A percentile compares a stretch with the other conserved stretches of the same genome.
Evolutionary conservation across 2,329 filamentous ascomycete species (phyloP).

Genomic region (Talaromyces sp.): DNA sequence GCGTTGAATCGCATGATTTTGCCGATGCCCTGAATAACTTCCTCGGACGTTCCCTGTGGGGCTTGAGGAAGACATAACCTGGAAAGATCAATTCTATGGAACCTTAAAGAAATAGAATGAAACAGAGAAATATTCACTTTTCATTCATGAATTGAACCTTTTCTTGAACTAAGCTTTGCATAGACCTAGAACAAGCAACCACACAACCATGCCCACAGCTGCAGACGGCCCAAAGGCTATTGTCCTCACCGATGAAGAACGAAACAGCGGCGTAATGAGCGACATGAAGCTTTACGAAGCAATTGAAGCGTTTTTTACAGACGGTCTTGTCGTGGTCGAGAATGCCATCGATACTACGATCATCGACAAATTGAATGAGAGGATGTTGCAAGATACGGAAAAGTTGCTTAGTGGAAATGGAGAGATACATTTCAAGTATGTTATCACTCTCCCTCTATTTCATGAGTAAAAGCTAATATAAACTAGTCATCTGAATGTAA

Average conservation of each 20-base stretch:
- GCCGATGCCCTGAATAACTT: neutral
- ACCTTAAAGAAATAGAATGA: too few relatives aligned
- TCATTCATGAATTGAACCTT: neutral
- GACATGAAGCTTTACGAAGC: slow-evolving; percentile 9
- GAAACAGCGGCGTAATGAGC: slow-evolving; percentile 9
- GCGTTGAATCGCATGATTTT: neutral
- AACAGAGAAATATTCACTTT: neutral
- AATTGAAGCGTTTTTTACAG: slow-evolving; percentile 11
- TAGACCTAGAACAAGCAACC: neutral
- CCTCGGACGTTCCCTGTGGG: neutral
- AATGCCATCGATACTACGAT: slow-evolving; percentile 6
- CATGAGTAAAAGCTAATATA: neutral
- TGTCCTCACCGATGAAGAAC: slow-evolving; percentile 4
- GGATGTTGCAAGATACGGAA: slow-evolving; percentile 12
- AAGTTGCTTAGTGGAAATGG: slow-evolving; percentile 4
- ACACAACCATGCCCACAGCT: neutral
- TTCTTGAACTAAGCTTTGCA: neutral
- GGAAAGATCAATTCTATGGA: too few relatives aligned
- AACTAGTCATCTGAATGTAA: neutral
- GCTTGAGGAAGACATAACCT: too few relatives aligned
- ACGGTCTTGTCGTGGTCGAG: slow-evolving; percentile 6
- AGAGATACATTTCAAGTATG: neutral
- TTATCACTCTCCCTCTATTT: neutral
- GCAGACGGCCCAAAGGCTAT: neutral
- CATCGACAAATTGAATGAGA: slow-evolving; percentile 9